A percentile compares a stretch with the other conserved stretches of the same genome.
These are phyloP conservation scores for Ophiognomonia clavigignenti-juglandacearum DNA, from an alignment of 2,329 filamentous ascomycete species.

Conservation along the genomic window DNA sequence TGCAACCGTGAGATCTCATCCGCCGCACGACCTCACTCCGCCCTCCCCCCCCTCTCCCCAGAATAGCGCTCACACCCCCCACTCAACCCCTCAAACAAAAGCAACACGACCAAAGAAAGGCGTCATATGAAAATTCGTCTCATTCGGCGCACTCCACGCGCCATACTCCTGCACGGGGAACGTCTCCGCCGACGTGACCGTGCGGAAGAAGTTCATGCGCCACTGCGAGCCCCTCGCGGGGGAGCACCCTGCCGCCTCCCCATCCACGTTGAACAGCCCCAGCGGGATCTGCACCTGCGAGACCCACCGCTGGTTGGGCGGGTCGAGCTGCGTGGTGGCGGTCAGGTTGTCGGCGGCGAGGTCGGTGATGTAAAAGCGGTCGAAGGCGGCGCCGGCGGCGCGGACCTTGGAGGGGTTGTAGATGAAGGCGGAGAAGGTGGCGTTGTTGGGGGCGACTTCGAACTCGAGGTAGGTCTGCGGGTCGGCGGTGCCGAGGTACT, in stretches of 20 bases:
- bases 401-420: conserved; percentile 45
- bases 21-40: too few relatives aligned
- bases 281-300: conserved; percentile 38
- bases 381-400: conserved; percentile 34
- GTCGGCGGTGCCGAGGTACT: conserved; percentile 36
- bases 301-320: conserved; percentile 31
- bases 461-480: conserved; percentile 46
- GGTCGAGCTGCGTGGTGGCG: conserved; percentile 35
- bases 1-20: too few relatives aligned
- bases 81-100: conserved; percentile 32
- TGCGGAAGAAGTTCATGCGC: conserved; percentile 51
- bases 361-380: conserved; percentile 36
- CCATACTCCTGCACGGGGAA: conserved; percentile 40
- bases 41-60: too few relatives aligned
- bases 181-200: conserved; percentile 34
- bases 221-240: conserved; percentile 38
- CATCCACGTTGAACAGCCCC: conserved; percentile 45
- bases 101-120: conserved; percentile 37
- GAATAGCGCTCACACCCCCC: too few relatives aligned
- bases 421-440: conserved; percentile 46
- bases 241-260: too few relatives aligned
- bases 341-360: conserved; percentile 36
- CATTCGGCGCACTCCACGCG: conserved; percentile 40
- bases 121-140: conserved; percentile 44
- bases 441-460: conserved; percentile 46